Evolutionary conservation across 129 eudicot species (phyloP), one percentile per base, ranked within the genome.

Genomic region (Helichrysum umbraculigerum): DNA sequence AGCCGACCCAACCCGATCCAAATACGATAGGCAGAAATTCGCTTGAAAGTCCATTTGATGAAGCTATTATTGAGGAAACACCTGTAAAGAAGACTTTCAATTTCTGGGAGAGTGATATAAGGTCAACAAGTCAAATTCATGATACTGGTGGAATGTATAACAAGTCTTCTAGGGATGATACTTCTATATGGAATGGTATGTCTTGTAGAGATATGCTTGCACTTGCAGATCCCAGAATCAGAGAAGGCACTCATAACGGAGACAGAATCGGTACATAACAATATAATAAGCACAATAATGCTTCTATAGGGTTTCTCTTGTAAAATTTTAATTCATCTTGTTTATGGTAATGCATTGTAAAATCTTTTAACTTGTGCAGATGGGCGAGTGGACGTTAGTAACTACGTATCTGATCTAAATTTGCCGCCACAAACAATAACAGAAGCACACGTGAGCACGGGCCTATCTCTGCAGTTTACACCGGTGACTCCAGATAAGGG

Each of bases 401-500:
- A 35, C 66, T 78, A 29, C 56, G 11, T 72, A 58, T 73, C 78
- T 32, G 88, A 91, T 79, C 85, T 82, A 3, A 89, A 89, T 60
- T 35, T 79, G 16, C 76, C 79, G 22, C 82, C 89, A 11, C 64
- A 76, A 67, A 28, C 75, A 33, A 70, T 70, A 12, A 33, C 75
- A 7, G 83, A 76, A 28, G 68, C 78, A 41, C 47, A 68, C 29
- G 68, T 62, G 56, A 44, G 58, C 61, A 82, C 20, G 4, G 71
- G 68, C 15, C 25, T 64, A n/a, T 44, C 85, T 21, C 71, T 78
- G 29, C 83, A 76, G 0, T 85, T 87, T 82, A 82, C 68, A 37
- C 96, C 96, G 8, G 61, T 71, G 72, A 91, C 97, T 47, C 92
- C 96, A 42, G 86, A 86, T 76, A 85, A 78, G 73, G 62, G 66